Conservation (phyloP, 148 eudicot species). For the Heliosperma pusillum region DNA sequence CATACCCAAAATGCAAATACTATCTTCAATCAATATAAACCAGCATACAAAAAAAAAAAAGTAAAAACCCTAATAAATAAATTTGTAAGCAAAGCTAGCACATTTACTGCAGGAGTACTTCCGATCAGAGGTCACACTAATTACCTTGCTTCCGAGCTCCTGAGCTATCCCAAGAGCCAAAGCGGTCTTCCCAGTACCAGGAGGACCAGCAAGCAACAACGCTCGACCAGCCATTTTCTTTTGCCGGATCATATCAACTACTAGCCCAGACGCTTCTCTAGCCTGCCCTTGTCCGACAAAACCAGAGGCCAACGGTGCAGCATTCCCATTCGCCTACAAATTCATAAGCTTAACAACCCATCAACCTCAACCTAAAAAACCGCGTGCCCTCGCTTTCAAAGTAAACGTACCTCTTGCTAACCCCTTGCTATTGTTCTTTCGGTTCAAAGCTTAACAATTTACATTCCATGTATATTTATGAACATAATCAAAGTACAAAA, state of each 20-base stretch:
- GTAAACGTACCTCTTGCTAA: no score
- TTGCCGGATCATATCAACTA: conserved; percentile 98
- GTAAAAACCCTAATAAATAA: neutral
- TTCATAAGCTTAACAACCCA: neutral
- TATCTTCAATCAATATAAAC: no score
- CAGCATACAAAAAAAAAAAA: neutral
- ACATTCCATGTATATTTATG: neutral
- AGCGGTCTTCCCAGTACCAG: conserved; percentile 96
- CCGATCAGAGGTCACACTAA: neutral
- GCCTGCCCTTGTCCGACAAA: conserved; percentile 89
- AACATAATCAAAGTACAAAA: neutral
- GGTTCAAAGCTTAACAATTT: neutral
- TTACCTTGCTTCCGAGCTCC: conserved; percentile 97
- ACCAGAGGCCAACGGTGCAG: conserved; percentile 75
- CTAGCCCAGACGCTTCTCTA: conserved; percentile 88
- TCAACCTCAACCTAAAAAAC: neutral
- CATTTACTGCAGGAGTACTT: neutral
- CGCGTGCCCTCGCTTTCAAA: neutral
- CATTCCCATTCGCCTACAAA: conserved; percentile 64
- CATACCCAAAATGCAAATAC: neutral
- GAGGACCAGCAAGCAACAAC: conserved; percentile 91
- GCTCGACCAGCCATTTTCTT: conserved; percentile 98
- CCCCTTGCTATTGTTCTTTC: neutral
- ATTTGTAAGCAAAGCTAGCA: neutral
- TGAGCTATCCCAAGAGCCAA: conserved; percentile 92